These are phyloP conservation scores for Rhizopogon sp. DNA, from an alignment of 768 basidiomycete genomes.

Conservation along the genomic window DNA sequence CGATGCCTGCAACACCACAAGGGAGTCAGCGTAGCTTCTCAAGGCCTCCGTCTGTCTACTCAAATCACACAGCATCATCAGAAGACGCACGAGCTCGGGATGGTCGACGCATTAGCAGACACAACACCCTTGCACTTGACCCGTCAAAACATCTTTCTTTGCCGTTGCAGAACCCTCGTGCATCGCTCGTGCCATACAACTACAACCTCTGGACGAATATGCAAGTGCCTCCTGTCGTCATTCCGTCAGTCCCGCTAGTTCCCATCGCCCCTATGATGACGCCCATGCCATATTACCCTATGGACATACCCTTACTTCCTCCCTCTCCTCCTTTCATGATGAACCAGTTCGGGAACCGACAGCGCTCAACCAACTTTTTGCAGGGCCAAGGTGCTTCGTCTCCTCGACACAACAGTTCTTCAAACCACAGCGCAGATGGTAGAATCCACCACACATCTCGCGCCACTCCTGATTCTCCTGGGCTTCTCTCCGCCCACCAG, in stretches of 20 bases:
- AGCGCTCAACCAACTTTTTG: slow-evolving; percentile 27
- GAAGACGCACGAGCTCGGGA: slow-evolving; percentile 46
- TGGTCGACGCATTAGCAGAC: slow-evolving; percentile 32
- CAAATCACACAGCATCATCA: slow-evolving; percentile 49
- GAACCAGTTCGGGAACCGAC: slow-evolving; percentile 45
- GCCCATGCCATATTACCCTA: slow-evolving; percentile 39
- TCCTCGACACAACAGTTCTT: slow-evolving; percentile 15
- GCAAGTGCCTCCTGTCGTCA: slow-evolving; percentile 8
- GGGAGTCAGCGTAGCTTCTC: slow-evolving; percentile 35
- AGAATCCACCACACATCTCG: slow-evolving; percentile 12
- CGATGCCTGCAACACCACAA: slow-evolving; percentile 31
- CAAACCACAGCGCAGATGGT: slow-evolving; percentile 25
- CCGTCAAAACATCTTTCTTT: slow-evolving; percentile 24
- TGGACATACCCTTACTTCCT: slow-evolving; percentile 68
- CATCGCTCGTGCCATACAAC: slow-evolving; percentile 21
- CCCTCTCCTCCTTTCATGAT: slow-evolving; percentile 76
- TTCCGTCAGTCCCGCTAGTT: slow-evolving; percentile 35
- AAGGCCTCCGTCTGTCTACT: slow-evolving; percentile 53
- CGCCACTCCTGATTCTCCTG: slow-evolving; percentile 12
- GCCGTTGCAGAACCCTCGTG: slow-evolving; percentile 14
- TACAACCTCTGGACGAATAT: slow-evolving; percentile 20
- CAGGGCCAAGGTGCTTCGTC: slow-evolving; percentile 25
- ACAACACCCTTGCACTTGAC: slow-evolving; percentile 36
- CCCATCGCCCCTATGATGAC: slow-evolving; percentile 27
- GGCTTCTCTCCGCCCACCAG: slow-evolving; percentile 12